Percentiles rank a stretch among this genome's conserved stretches.
Conservation (phyloP, 2,329 filamentous ascomycete species). For the Venturia aucupariae region DNA sequence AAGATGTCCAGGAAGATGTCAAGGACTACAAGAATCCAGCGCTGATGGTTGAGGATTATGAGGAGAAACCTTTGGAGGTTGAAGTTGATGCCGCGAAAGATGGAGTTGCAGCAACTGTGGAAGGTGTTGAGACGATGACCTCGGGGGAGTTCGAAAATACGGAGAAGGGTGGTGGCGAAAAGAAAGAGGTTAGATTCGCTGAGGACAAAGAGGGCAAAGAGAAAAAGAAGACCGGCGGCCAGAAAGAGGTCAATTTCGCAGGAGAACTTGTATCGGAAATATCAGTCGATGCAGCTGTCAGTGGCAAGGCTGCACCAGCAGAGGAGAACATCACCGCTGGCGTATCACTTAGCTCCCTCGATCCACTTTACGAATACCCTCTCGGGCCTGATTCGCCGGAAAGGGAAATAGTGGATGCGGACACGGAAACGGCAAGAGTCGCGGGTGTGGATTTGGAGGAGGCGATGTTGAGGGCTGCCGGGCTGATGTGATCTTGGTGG, state of each 20-base stretch:
- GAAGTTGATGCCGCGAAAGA: constrained; percentile 6
- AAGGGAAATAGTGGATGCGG: no score
- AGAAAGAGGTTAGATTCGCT: neutral
- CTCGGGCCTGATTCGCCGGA: no score
- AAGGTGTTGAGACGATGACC: neutral
- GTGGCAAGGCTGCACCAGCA: neutral
- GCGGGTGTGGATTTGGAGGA: constrained; percentile 25
- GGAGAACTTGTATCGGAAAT: neutral
- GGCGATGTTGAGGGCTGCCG: constrained; percentile 24
- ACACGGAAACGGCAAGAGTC: constrained; percentile 20
- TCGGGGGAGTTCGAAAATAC: neutral
- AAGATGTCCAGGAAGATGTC: constrained; percentile 43
- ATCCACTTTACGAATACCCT: neutral
- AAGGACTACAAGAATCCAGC: constrained; percentile 26
- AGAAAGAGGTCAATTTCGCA: neutral
- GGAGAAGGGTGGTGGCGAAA: neutral
- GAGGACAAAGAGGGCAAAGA: neutral
- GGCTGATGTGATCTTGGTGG: constrained; percentile 16
- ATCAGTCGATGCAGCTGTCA: neutral
- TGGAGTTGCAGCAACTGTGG: neutral
- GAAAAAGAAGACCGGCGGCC: neutral
- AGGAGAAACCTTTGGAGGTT: neutral
- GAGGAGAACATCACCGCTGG: neutral
- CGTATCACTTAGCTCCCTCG: neutral
- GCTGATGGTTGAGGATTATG: constrained; percentile 16